phyloP scores from a whole-genome alignment of 2,329 filamentous ascomycete genomes.

The Pestalotiopsis sp. region DNA sequence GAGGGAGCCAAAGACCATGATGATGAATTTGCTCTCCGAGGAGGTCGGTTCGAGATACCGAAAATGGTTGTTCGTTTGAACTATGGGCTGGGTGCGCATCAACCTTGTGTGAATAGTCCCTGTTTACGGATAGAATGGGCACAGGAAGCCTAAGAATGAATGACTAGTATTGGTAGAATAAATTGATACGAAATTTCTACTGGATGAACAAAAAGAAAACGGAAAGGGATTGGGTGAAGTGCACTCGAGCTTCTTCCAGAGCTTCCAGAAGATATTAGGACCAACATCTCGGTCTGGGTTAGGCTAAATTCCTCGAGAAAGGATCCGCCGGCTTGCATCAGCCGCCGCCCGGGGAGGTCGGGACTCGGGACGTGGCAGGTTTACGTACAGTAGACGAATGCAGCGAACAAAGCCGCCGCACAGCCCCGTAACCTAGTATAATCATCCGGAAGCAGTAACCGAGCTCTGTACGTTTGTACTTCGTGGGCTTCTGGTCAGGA shows the following conservation, averaged over 20 bases:
- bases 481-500: background rate
- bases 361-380: background rate
- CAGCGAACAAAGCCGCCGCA: background rate
- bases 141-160: no score
- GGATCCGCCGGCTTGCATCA: background rate
- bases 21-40: background rate
- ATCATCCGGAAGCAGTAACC: background rate
- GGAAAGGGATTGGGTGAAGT: no score
- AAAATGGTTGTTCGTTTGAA: background rate
- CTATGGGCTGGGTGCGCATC: no score
- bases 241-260: background rate
- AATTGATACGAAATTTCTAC: no score
- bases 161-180: no score
- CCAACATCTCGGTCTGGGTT: background rate
- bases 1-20: background rate
- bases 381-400: background rate
- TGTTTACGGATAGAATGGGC: no score
- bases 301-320: background rate
- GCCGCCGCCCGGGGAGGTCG: background rate
- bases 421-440: background rate
- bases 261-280: background rate
- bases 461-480: background rate
- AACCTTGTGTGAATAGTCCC: no score
- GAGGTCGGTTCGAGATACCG: background rate
- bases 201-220: no score